Conservation (phyloP, 1,284 basidiomycete genomes). For the Paramarasmius palmivorus region DNA sequence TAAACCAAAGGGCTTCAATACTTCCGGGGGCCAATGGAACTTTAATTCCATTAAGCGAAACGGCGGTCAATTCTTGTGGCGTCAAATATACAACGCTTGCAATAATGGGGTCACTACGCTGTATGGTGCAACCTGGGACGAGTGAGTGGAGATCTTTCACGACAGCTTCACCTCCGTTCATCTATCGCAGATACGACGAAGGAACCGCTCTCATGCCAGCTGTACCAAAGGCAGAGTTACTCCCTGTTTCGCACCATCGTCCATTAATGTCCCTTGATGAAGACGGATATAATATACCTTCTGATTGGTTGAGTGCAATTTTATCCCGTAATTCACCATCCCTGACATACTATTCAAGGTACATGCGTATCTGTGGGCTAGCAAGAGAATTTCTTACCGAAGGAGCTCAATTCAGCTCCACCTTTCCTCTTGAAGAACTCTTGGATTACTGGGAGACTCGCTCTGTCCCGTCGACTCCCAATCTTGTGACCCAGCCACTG, state of each 20-base stretch:
- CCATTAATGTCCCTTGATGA: slow-evolving; percentile 68
- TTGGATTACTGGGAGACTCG: background rate
- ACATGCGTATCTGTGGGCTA: slow-evolving; percentile 75
- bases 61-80: slow-evolving; percentile 74
- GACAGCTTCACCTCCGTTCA: background rate
- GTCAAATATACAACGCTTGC: slow-evolving; percentile 65
- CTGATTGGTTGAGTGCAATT: slow-evolving; percentile 64
- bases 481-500: background rate
- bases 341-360: slow-evolving; percentile 40
- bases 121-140: slow-evolving; percentile 83
- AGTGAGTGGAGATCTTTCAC: slow-evolving; percentile 44
- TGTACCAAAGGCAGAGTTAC: slow-evolving; percentile 52
- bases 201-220: slow-evolving; percentile 75
- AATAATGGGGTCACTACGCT: slow-evolving; percentile 61
- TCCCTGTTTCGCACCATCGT: slow-evolving; percentile 58
- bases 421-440: background rate
- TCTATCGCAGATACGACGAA: slow-evolving; percentile 67
- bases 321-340: background rate
- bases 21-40: slow-evolving; percentile 64
- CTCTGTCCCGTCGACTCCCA: background rate
- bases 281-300: slow-evolving; percentile 68
- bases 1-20: slow-evolving; percentile 56
- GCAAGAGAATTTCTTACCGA: slow-evolving; percentile 63
- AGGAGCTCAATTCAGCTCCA: slow-evolving; percentile 28
- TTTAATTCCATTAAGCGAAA: slow-evolving; percentile 66